Evolutionary conservation across 257 asterid genomes (phyloP).

Genomic region (Capsicum pubescens): DNA sequence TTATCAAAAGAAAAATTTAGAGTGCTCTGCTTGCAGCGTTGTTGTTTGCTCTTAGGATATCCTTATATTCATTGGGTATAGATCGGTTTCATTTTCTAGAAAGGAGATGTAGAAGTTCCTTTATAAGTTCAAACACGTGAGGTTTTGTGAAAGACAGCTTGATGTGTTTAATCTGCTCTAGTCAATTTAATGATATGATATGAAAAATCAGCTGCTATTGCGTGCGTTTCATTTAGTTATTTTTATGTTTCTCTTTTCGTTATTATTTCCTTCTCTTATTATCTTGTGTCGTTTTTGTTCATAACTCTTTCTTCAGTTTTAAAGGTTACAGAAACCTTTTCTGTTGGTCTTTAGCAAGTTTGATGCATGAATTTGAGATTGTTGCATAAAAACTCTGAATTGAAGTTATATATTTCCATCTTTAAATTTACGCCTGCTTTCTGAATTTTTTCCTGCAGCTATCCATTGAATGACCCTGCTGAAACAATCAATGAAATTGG

Average conservation of each 20-base stretch:
- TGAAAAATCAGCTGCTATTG: conserved; percentile 16
- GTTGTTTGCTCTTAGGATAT: conserved; percentile 14
- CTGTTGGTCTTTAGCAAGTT: not conserved
- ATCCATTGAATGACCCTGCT: conserved; percentile 94
- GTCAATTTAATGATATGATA: conserved; percentile 13
- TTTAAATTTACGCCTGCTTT: not conserved
- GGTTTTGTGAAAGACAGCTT: conserved; percentile 12
- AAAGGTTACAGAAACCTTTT: not conserved
- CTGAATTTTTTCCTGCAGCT: conserved; percentile 54
- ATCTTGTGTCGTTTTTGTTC: not conserved
- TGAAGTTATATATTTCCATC: not conserved
- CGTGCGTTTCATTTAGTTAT: conserved; percentile 11
- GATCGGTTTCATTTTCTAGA: not conserved
- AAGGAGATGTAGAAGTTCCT: not conserved
- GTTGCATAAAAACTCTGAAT: not conserved
- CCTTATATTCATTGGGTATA: conserved; percentile 6
- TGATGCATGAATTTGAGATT: conserved; percentile 11
- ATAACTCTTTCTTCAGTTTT: not conserved
- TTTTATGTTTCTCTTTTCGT: not conserved
- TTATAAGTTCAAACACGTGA: not conserved
- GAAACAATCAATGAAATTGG: conserved; percentile 84
- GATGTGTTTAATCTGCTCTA: conserved; percentile 17
- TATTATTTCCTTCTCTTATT: not conserved
- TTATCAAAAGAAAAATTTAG: not conserved
- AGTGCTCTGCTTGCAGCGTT: conserved; percentile 5